Conservation (phyloP, 108 stramenopile genomes). For the Cyclotella choctawhatcheeana region DNA sequence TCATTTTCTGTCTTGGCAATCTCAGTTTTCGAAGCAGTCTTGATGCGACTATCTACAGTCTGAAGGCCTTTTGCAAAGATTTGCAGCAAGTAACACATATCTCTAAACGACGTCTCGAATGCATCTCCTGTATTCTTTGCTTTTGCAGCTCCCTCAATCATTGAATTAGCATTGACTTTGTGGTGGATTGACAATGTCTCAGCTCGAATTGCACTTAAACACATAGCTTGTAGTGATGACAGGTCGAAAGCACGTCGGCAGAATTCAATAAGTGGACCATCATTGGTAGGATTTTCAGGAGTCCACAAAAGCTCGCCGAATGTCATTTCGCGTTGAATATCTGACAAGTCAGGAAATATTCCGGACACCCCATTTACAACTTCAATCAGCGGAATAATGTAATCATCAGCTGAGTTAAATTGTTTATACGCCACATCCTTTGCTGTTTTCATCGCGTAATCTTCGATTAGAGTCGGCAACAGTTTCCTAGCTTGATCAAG, state of each 20-base stretch:
- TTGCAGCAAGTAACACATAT: constrained; percentile 39
- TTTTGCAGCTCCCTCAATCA: constrained; percentile 28
- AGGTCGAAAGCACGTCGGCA: constrained; percentile 21
- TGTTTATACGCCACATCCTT: constrained; percentile 18
- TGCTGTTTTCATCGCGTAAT: constrained; percentile 28
- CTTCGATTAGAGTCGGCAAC: constrained; percentile 19
- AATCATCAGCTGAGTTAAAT: neutral
- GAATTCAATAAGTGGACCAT: constrained; percentile 46
- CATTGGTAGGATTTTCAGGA: constrained; percentile 5
- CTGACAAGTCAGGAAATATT: constrained; percentile 27
- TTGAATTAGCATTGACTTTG: constrained; percentile 24
- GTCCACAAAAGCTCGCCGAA: constrained; percentile 9
- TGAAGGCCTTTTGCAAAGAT: constrained; percentile 32
- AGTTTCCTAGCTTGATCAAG: constrained; percentile 15
- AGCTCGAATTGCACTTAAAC: constrained; percentile 27
- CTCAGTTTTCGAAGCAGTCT: neutral
- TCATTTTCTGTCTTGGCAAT: constrained; percentile 29
- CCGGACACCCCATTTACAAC: constrained; percentile 15
- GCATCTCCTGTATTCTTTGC: constrained; percentile 14
- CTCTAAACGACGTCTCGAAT: constrained; percentile 34
- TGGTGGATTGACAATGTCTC: constrained; percentile 25
- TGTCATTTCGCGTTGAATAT: constrained; percentile 16
- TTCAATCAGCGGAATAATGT: constrained; percentile 10
- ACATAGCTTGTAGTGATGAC: constrained; percentile 15
- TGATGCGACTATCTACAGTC: neutral